phyloP scores from a whole-genome alignment of 2,329 filamentous ascomycete genomes.

The Cytospora chrysosperma region DNA sequence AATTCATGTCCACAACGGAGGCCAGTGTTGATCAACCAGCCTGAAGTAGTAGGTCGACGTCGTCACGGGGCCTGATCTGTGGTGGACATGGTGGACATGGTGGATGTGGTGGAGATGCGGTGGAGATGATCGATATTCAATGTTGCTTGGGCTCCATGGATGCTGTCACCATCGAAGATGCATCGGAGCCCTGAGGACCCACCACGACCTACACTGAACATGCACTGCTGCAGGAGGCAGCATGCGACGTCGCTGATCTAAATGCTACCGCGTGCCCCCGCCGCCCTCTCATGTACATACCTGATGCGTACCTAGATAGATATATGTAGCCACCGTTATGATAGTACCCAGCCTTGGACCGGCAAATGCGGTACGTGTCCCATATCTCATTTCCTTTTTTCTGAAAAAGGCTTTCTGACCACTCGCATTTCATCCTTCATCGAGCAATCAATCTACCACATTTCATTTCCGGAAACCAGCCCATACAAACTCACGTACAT shows the following conservation, averaged over 20 bases:
- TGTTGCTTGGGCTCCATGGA: too few species aligned
- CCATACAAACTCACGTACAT: neutral
- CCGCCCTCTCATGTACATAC: neutral
- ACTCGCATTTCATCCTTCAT: neutral
- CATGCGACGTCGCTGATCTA: neutral
- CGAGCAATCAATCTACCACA: neutral
- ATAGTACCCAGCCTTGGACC: too few species aligned
- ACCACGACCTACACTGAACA: neutral
- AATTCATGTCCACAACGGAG: too few species aligned
- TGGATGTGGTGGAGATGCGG: too few species aligned
- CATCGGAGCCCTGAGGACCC: neutral
- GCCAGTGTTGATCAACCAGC: too few species aligned
- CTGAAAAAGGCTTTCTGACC: neutral
- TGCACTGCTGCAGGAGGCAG: neutral
- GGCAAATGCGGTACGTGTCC: neutral
- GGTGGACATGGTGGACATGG: too few species aligned
- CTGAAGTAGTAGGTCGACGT: too few species aligned
- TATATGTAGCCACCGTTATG: too few species aligned
- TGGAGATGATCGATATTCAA: too few species aligned
- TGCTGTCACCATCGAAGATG: neutral
- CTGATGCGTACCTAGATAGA: neutral
- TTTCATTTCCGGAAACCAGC: neutral
- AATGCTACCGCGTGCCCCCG: neutral
- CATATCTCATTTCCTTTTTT: neutral
- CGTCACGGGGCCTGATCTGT: too few species aligned